Evolutionary conservation across 768 basidiomycete species (phyloP).

Genomic region (Agaricus blazei): DNA sequence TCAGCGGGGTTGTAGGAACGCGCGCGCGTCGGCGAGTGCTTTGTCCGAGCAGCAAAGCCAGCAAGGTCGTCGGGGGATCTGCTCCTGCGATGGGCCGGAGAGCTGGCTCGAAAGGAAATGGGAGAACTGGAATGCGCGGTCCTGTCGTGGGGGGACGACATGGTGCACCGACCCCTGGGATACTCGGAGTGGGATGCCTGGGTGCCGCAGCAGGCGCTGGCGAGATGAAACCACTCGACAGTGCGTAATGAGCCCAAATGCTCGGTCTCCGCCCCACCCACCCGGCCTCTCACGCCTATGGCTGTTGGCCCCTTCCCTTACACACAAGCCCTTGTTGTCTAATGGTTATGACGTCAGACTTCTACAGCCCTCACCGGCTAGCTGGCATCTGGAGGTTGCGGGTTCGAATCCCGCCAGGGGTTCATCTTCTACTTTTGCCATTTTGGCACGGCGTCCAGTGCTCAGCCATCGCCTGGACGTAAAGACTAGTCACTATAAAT

Average conservation of each 20-base stretch:
- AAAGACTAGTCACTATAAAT: not conserved
- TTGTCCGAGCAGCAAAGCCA: constrained; percentile 35
- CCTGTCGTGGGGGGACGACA: constrained; percentile 34
- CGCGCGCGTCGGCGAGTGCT: constrained; percentile 57
- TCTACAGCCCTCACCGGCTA: constrained; percentile 34
- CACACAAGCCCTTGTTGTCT: constrained; percentile 67
- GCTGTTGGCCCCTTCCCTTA: not conserved
- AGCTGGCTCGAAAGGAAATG: constrained; percentile 31
- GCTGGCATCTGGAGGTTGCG: constrained; percentile 74
- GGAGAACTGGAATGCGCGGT: constrained; percentile 35
- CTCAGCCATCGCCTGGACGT: no score
- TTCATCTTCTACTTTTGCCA: constrained; percentile 13
- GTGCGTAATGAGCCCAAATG: no score
- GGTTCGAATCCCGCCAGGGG: constrained; percentile 85
- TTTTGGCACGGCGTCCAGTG: no score
- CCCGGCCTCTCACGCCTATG: not conserved
- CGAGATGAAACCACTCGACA: no score
- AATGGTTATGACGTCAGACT: constrained; percentile 92
- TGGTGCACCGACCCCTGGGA: constrained; percentile 9
- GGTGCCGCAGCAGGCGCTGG: no score
- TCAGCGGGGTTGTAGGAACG: constrained; percentile 67
- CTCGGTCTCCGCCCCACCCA: not conserved
- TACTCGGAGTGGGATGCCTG: no score
- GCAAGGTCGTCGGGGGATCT: constrained; percentile 34
- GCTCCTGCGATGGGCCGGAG: constrained; percentile 36